phyloP scores from a whole-genome alignment of 2,329 filamentous ascomycete species.

The Rutstroemia sp. region DNA sequence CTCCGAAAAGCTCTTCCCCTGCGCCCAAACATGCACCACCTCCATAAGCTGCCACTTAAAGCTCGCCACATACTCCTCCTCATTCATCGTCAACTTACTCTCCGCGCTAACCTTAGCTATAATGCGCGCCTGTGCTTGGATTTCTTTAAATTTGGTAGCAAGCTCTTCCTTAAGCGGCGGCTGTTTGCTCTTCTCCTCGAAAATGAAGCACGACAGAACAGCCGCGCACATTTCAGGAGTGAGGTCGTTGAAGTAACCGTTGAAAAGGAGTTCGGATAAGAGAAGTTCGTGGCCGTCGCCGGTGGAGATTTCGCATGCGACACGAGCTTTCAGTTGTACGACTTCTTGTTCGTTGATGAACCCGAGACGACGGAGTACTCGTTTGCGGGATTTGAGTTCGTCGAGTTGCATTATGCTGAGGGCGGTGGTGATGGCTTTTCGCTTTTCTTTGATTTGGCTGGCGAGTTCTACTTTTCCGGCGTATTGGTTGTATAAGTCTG shows the following conservation, averaged over 20 bases:
- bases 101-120: conserved; percentile 93
- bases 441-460: conserved; percentile 77
- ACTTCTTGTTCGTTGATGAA: conserved; percentile 97
- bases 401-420: conserved; percentile 89
- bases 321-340: conserved; percentile 91
- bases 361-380: conserved; percentile 83
- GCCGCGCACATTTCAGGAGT: conserved; percentile 81
- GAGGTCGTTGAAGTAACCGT: conserved; percentile 96
- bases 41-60: conserved; percentile 98
- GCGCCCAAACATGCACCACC: conserved; percentile 85
- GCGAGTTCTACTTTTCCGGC: conserved; percentile 67
- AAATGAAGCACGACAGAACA: conserved; percentile 88
- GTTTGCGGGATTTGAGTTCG: conserved; percentile 91
- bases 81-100: conserved; percentile 88
- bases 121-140: conserved; percentile 77
- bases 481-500: conserved; percentile 82
- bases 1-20: conserved; percentile 81
- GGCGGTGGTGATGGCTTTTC: conserved; percentile 78
- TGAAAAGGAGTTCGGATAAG: conserved; percentile 87
- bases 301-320: conserved; percentile 92
- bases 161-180: conserved; percentile 74
- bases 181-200: conserved; percentile 89
- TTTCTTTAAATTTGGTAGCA: conserved; percentile 75
- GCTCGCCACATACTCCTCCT: conserved; percentile 83
- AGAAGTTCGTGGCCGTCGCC: conserved; percentile 81